Conservation (phyloP, 768 basidiomycete species). For the Pulveroboletus sp. region DNA sequence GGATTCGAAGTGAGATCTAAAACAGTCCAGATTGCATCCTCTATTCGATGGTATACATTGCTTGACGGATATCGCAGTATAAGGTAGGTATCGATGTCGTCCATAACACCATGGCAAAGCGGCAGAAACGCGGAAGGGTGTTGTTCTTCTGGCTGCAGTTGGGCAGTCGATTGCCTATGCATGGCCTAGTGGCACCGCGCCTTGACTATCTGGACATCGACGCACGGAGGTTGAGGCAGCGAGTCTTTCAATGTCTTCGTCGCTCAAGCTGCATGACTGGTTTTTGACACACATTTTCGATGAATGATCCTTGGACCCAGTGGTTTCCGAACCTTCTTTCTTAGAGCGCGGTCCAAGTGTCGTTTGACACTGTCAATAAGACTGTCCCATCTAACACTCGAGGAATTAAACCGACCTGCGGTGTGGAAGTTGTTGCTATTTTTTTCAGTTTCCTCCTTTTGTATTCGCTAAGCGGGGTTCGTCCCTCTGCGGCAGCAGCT, state of each 20-base stretch:
- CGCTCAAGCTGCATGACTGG: background rate
- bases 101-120: background rate
- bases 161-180: background rate
- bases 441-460: slow-evolving; percentile 20
- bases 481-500: slow-evolving; percentile 19
- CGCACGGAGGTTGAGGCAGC: slow-evolving; percentile 7
- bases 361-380: background rate
- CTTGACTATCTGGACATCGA: background rate
- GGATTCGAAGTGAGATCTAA: background rate
- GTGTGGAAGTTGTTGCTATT: background rate
- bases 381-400: background rate
- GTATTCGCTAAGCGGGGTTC: slow-evolving; percentile 20
- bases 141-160: background rate
- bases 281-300: background rate
- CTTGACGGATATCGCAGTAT: background rate
- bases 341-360: background rate
- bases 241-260: slow-evolving; percentile 14
- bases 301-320: background rate
- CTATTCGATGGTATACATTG: background rate
- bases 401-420: slow-evolving; percentile 9
- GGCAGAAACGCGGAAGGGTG: background rate
- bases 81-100: background rate
- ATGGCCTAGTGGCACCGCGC: background rate
- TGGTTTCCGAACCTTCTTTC: background rate
- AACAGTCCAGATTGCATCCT: background rate